Conservation (phyloP, 75 land plant species). For the Pinus albicaulis region DNA sequence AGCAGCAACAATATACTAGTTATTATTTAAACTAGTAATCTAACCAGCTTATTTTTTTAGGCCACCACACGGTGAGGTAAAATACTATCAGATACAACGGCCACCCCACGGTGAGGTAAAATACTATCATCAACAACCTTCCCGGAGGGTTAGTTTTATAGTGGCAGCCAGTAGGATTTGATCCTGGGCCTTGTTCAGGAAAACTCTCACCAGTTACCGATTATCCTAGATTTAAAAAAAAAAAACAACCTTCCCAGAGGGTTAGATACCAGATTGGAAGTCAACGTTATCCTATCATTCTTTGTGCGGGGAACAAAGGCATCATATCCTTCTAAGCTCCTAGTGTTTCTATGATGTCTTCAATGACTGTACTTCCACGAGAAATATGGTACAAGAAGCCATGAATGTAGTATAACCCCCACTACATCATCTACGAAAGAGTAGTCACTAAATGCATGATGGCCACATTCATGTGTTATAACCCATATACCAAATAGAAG, state of each 20-base stretch:
- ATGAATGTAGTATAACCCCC: conserved; percentile 58
- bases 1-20: too few relatives aligned
- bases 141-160: conserved; percentile 69
- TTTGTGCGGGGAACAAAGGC: conserved; percentile 72
- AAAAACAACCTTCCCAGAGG: conserved; percentile 54
- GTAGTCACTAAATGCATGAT: conserved; percentile 60
- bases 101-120: conserved; percentile 62
- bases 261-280: conserved; percentile 41
- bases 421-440: conserved; percentile 42
- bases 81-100: too few relatives aligned
- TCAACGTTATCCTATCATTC: conserved; percentile 18
- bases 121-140: conserved; percentile 25
- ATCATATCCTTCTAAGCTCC: conserved; percentile 65
- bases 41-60: too few relatives aligned
- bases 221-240: too few relatives aligned
- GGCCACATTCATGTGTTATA: conserved; percentile 64
- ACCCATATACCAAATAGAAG: conserved; percentile 74
- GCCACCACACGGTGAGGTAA: too few relatives aligned
- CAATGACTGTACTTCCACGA: conserved; percentile 79
- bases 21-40: too few relatives aligned
- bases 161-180: too few relatives aligned
- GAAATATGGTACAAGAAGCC: conserved; percentile 70
- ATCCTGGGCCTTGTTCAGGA: too few relatives aligned
- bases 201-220: too few relatives aligned
- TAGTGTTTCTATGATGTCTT: conserved; percentile 75